Percentiles rank a stretch among this genome's conserved stretches.
phyloP scores from a whole-genome alignment of 257 asterid species.

The Cruciata laevipes region DNA sequence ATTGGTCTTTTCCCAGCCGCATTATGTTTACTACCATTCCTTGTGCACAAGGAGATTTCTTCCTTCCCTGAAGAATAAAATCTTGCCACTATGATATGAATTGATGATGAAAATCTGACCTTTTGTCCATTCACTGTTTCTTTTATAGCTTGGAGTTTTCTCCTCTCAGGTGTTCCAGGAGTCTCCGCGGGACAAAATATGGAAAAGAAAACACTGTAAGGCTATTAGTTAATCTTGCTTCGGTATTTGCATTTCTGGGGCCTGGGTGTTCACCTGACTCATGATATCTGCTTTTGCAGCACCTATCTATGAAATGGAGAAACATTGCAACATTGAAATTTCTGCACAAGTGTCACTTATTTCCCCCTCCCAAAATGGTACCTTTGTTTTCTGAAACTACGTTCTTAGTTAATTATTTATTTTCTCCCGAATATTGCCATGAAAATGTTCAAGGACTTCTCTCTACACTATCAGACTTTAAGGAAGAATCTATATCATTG shows the following conservation, averaged over 20 bases:
- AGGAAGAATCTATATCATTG: neutral
- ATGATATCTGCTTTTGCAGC: constrained; percentile 47
- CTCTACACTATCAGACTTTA: neutral
- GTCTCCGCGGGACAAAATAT: constrained; percentile 84
- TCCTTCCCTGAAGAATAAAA: neutral
- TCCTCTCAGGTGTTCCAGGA: constrained; percentile 98
- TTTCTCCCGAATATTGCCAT: neutral
- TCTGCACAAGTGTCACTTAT: constrained; percentile 80
- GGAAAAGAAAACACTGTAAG: constrained; percentile 89
- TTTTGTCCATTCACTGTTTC: constrained; percentile 16
- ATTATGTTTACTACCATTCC: no score
- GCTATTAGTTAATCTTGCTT: constrained; percentile 11
- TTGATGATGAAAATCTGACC: constrained; percentile 12
- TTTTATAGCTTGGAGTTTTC: constrained; percentile 88
- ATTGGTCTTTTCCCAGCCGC: neutral
- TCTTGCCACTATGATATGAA: neutral
- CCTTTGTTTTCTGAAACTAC: neutral
- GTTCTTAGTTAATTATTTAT: constrained; percentile 6
- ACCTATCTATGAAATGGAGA: constrained; percentile 90
- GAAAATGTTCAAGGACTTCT: neutral
- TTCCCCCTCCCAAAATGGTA: constrained; percentile 68
- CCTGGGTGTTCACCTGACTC: constrained; percentile 24
- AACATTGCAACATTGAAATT: constrained; percentile 93
- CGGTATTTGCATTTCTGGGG: constrained; percentile 17
- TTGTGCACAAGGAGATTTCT: neutral